phyloP scores from a whole-genome alignment of 495 filamentous ascomycete species.

The Penicillium angulare region DNA sequence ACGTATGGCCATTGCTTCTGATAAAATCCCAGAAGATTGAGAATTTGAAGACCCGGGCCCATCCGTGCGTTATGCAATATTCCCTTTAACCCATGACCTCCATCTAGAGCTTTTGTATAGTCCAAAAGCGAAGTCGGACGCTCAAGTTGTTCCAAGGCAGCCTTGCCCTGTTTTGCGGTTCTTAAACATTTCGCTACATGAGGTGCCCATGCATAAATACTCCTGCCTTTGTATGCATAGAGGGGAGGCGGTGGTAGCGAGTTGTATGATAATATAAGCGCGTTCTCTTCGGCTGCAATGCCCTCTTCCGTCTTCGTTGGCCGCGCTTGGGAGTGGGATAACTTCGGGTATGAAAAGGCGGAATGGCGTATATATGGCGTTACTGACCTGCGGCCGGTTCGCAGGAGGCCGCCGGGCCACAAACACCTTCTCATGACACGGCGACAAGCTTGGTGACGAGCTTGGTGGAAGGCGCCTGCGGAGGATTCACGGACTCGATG shows the following conservation, averaged over 20 bases:
- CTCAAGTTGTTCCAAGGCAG: conserved; percentile 7
- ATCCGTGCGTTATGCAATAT: conserved; percentile 28
- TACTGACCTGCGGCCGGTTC: conserved; percentile 31
- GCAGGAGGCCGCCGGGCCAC: conserved; percentile 35
- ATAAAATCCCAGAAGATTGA: conserved; percentile 44
- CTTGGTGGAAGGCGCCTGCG: conserved; percentile 27
- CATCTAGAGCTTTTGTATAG: conserved; percentile 17
- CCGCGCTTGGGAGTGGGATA: conserved; percentile 7
- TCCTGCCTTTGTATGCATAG: conserved; percentile 3
- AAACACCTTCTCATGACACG: conserved; percentile 49
- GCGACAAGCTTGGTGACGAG: conserved; percentile 25
- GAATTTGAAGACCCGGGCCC: conserved; percentile 28
- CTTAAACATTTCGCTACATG: conserved; percentile 45
- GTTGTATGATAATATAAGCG: conserved; percentile 13
- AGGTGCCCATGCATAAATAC: conserved; percentile 39
- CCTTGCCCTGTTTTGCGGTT: conserved; percentile 19
- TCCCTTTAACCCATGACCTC: conserved; percentile 21
- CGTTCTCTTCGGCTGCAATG: conserved; percentile 8
- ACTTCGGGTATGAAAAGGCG: conserved; percentile 7
- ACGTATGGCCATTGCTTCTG: conserved; percentile 45
- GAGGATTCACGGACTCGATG: conserved; percentile 37
- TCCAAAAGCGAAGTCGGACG: conserved; percentile 10
- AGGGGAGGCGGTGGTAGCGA: conserved; percentile 13
- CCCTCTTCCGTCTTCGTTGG: background rate
- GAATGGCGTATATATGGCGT: conserved; percentile 6